These are phyloP conservation scores for Kazachstania taianensis DNA, from an alignment of 805 yeast species.

Conservation along the genomic window DNA sequence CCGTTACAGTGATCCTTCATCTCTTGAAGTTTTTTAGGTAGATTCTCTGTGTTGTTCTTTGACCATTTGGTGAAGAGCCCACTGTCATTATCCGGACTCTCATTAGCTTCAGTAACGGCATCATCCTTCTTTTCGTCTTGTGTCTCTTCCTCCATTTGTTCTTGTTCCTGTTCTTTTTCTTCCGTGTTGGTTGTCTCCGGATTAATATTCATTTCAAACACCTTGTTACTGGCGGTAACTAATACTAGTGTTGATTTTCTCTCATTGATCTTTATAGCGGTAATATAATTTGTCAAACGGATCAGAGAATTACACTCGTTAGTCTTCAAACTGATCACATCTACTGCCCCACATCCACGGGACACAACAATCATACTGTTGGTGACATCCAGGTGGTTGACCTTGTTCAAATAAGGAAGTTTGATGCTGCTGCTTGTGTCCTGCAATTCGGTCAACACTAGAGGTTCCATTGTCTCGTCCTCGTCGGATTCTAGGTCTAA, in stretches of 20 bases:
- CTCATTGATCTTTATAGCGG: conserved; percentile 48
- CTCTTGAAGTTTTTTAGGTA: conserved; percentile 54
- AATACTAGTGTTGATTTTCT: conserved; percentile 43
- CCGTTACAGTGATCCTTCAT: conserved; percentile 67
- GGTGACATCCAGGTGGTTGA: conserved; percentile 44
- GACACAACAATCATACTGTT: conserved; percentile 47
- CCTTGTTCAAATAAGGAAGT: conserved; percentile 39
- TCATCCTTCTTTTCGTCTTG: neutral
- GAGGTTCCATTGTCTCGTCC: conserved; percentile 30
- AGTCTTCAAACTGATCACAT: conserved; percentile 30
- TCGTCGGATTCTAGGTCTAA: conserved; percentile 34
- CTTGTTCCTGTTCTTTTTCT: conserved; percentile 2
- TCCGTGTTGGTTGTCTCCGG: neutral
- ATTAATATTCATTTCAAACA: conserved; percentile 51
- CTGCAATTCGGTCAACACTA: conserved; percentile 30
- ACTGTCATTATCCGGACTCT: conserved; percentile 10
- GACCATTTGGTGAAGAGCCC: conserved; percentile 61
- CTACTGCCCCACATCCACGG: conserved; percentile 58
- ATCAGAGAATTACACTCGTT: conserved; percentile 37
- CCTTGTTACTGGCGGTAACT: conserved; percentile 61
- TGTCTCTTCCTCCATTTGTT: conserved; percentile 1
- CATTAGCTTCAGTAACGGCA: conserved; percentile 1
- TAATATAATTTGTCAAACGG: conserved; percentile 48
- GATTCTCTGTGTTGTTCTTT: conserved; percentile 55
- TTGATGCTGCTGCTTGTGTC: conserved; percentile 24